A percentile compares a stretch with the other conserved stretches of the same genome.
Evolutionary conservation across 2,329 filamentous ascomycete genomes (phyloP).

Genomic region (Epichloe festucae): DNA sequence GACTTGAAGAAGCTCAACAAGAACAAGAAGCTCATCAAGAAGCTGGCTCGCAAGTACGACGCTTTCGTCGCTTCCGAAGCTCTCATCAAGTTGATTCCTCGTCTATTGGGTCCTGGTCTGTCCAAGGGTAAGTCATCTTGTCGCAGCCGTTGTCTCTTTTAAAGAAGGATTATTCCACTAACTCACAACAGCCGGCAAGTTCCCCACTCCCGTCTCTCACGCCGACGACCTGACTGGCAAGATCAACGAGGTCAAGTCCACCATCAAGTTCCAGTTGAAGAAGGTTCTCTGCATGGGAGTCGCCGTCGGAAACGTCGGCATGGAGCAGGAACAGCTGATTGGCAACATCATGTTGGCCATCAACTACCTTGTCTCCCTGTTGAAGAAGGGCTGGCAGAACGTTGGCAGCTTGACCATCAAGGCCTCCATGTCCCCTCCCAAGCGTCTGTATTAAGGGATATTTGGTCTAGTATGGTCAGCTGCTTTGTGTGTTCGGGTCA

Average conservation of each 20-base stretch:
- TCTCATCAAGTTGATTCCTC: constrained; percentile 99
- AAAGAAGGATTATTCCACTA: constrained; percentile 9
- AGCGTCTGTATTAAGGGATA: constrained; percentile 76
- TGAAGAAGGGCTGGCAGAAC: constrained; percentile 99
- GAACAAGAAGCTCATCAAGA: constrained; percentile 99
- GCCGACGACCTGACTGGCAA: constrained; percentile 83
- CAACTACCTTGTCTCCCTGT: constrained; percentile 98
- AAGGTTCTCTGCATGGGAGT: constrained; percentile 99
- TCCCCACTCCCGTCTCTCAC: constrained; percentile 98
- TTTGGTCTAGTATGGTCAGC: constrained; percentile 4
- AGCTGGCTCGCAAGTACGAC: constrained; percentile 99
- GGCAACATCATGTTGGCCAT: constrained; percentile 99
- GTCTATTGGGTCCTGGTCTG: constrained; percentile 97
- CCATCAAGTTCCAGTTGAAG: constrained; percentile 99
- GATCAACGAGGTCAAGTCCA: constrained; percentile 99
- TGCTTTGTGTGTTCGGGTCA: constrained; percentile 7
- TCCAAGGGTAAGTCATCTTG: constrained; percentile 68
- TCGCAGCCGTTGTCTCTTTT: not conserved
- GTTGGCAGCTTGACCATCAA: constrained; percentile 99
- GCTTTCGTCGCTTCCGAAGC: constrained; percentile 95
- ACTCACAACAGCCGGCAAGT: constrained; percentile 71
- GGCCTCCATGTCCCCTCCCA: constrained; percentile 98
- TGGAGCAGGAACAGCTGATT: constrained; percentile 91
- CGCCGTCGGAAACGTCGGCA: constrained; percentile 95
- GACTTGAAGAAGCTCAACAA: constrained; percentile 99